Conservation (phyloP, 805 yeast genomes). For the Zygosaccharomyces rouxii region DNA sequence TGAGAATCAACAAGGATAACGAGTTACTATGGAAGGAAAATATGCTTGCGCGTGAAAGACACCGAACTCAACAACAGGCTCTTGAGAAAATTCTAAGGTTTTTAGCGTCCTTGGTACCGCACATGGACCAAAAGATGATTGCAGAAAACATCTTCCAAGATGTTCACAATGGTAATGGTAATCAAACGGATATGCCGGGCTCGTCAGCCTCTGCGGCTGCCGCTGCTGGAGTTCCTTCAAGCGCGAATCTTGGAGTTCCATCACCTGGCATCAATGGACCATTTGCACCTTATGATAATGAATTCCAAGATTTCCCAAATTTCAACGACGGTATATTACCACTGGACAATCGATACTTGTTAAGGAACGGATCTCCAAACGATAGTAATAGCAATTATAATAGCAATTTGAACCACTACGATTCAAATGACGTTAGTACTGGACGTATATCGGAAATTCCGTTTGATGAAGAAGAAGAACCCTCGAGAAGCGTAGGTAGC, state of each 20-base stretch:
- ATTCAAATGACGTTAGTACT: slow-evolving; percentile 8
- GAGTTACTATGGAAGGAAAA: slow-evolving; percentile 90
- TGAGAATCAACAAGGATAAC: slow-evolving; percentile 81
- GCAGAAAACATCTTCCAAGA: slow-evolving; percentile 22
- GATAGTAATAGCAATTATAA: slow-evolving; percentile 4
- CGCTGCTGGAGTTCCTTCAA: not conserved
- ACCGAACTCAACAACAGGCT: slow-evolving; percentile 80
- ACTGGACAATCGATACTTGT: slow-evolving; percentile 12
- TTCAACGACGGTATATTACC: slow-evolving; percentile 3
- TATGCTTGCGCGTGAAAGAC: slow-evolving; percentile 74
- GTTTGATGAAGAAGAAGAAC: slow-evolving; percentile 20
- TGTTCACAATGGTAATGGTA: slow-evolving; percentile 3
- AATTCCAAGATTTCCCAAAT: not conserved
- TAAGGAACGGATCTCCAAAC: slow-evolving; percentile 27
- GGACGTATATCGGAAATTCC: slow-evolving; percentile 28
- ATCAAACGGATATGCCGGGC: not conserved
- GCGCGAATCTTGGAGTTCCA: not conserved
- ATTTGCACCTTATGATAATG: not conserved
- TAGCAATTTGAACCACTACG: not conserved
- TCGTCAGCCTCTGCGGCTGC: not conserved
- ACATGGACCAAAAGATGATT: slow-evolving; percentile 30
- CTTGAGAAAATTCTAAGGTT: slow-evolving; percentile 83
- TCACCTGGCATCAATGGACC: slow-evolving; percentile 1
- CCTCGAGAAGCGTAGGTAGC: not conserved
- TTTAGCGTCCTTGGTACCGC: slow-evolving; percentile 60